phyloP scores from a whole-genome alignment of 176 grass and related monocot genomes.

The Olyra latifolia region DNA sequence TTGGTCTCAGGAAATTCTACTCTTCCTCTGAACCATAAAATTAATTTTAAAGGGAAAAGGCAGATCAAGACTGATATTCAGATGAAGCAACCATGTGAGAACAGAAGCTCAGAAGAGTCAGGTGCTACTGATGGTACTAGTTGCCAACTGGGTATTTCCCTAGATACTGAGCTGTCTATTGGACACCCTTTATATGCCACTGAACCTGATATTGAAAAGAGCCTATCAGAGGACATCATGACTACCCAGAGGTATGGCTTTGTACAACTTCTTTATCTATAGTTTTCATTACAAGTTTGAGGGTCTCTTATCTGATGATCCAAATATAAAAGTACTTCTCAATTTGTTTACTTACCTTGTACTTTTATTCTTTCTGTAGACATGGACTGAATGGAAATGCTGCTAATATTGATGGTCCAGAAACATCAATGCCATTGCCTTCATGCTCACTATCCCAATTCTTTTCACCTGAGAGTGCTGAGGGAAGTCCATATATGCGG shows the following conservation, averaged over 20 bases:
- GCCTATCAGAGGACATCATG: conserved; percentile 46
- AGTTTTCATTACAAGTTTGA: not conserved
- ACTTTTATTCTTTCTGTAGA: conserved; percentile 28
- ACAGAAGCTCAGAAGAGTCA: conserved; percentile 1
- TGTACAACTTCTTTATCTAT: not conserved
- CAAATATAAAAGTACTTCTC: not conserved
- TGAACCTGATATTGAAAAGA: conserved; percentile 42
- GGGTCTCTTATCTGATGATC: not conserved
- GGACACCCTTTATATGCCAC: conserved; percentile 9
- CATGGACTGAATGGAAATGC: conserved; percentile 34
- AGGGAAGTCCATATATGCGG: conserved; percentile 17
- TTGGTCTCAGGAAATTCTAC: conserved; percentile 30
- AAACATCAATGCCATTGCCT: not conserved
- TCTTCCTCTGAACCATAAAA: conserved; percentile 7
- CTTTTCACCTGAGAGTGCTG: conserved; percentile 22
- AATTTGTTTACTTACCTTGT: not conserved
- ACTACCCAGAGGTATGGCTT: conserved; percentile 46
- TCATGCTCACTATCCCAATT: conserved; percentile 23
- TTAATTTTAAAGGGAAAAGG: not conserved
- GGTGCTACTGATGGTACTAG: conserved; percentile 12
- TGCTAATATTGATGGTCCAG: conserved; percentile 30
- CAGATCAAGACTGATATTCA: conserved; percentile 23
- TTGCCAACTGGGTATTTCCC: conserved; percentile 26
- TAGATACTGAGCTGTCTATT: conserved; percentile 8
- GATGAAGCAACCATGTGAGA: not conserved